Conservation (phyloP, 805 yeast genomes). For the Kregervanrija delftensis region DNA sequence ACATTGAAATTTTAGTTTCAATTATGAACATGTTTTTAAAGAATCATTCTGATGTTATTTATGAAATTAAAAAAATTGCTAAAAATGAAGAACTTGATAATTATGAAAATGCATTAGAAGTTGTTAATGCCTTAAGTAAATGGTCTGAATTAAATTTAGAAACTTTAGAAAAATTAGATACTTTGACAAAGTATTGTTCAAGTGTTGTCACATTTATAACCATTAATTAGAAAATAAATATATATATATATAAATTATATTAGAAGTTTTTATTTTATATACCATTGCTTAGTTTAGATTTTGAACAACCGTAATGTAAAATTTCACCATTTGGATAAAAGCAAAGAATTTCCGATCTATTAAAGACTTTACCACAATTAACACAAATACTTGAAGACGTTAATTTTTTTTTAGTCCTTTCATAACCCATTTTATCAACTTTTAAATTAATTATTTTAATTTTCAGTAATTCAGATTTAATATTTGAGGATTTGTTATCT, state of each 20-base stretch:
- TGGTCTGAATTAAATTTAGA: constrained; percentile 39
- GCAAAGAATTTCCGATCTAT: constrained; percentile 37
- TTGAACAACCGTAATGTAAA: constrained; percentile 51
- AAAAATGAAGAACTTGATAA: constrained; percentile 9
- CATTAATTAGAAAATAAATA: constrained; percentile 25
- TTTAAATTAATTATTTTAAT: constrained; percentile 42
- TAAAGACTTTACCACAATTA: constrained; percentile 50
- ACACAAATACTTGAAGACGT: constrained; percentile 48
- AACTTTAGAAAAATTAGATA: constrained; percentile 50
- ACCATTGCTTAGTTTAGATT: background rate
- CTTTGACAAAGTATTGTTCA: constrained; percentile 68
- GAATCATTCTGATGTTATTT: constrained; percentile 76
- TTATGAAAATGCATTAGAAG: constrained; percentile 26
- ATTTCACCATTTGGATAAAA: constrained; percentile 38
- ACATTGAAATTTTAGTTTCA: constrained; percentile 79
- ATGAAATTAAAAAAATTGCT: constrained; percentile 13
- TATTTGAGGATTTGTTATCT: constrained; percentile 31
- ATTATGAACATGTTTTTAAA: constrained; percentile 67
- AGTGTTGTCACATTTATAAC: constrained; percentile 65
- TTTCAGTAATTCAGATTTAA: constrained; percentile 45
- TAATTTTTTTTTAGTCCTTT: constrained; percentile 30
- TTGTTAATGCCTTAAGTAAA: constrained; percentile 35
- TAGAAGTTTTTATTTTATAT: background rate
- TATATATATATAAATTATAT: background rate
- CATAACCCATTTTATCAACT: constrained; percentile 30